Base-by-base conservation (phyloP, 768 basidiomycete species). In the Postia placenta region DNA sequence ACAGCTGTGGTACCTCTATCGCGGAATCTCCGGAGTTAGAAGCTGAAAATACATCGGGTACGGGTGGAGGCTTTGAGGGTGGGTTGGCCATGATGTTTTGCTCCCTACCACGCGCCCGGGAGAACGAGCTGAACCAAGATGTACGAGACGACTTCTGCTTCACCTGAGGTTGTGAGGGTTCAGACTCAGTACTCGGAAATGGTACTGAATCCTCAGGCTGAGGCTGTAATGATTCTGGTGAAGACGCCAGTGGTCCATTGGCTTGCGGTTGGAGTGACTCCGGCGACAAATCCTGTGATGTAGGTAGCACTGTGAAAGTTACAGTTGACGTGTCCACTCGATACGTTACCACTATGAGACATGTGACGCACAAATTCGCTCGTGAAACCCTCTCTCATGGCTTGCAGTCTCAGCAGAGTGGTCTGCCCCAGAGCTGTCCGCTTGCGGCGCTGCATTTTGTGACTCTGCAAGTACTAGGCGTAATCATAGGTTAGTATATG, bases 51-150 rank as follows among this genome's bases (percentile, higher is more conserved):
- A 33, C 30, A 7, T 33, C 30, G 9, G 7, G 30, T 15, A 33
- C 30, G 7, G 30, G 30, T 15, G 7, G 7, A 15, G 30, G 30
- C 30, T 33, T 7, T 7, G 30, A 7, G 7, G 30, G 15, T 7
- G 7, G 9, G 7, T 33, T 15, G 7, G 30, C 30, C 15, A 7
- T 33, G 30, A 33, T 7, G 15, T 15, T 33, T 15, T 33, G 30
- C n/a, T 47, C 48, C 3, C 37, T 44, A 0, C 33, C 45, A 35
- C 48, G 49, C 1, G 45, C 25, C 0, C 48, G 48, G 2, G 54
- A 54, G 17, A 56, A 33, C 11, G 49, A 45, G n/a, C 57, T 49
- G 9, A 58, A 56, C 57, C 57, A 58, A 3, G 57, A 56, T 3
- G 52, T 45, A 14, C 48, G 50, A 0, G 52, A n/a, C 7, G 52